These are phyloP conservation scores for Hypocreales sp. DNA, from an alignment of 2,329 filamentous ascomycete species.

Conservation along the genomic window DNA sequence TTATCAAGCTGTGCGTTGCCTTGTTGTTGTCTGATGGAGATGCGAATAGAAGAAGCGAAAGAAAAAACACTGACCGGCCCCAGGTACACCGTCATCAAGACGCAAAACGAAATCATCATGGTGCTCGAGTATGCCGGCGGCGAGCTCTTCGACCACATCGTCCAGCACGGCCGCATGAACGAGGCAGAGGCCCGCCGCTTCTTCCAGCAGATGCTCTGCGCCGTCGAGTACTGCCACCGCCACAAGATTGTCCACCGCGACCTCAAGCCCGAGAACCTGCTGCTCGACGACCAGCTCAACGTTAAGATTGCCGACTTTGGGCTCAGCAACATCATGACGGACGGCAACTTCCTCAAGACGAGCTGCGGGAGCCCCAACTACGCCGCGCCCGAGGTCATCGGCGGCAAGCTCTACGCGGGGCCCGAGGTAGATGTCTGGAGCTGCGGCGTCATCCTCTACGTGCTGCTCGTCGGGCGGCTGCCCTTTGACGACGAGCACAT, in stretches of 20 bases:
- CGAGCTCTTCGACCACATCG: conserved; percentile 96
- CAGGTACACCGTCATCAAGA: conserved; percentile 94
- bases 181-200: conserved; percentile 91
- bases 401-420: conserved; percentile 91
- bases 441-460: conserved; percentile 80
- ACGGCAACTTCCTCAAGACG: conserved; percentile 97
- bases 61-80: no score
- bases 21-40: no score
- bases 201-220: conserved; percentile 98
- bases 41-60: no score
- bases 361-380: conserved; percentile 98
- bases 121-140: conserved; percentile 94
- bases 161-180: conserved; percentile 80
- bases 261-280: conserved; percentile 89
- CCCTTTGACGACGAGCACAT: conserved; percentile 99
- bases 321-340: conserved; percentile 98
- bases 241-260: conserved; percentile 99
- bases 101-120: conserved; percentile 91
- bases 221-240: conserved; percentile 95
- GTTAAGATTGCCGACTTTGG: conserved; percentile 99
- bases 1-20: conserved; percentile 80
- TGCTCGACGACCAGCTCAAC: conserved; percentile 89
- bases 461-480: conserved; percentile 64
- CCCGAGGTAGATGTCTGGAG: conserved; percentile 99
- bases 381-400: conserved; percentile 93